Percentiles rank a stretch among this genome's conserved stretches.
phyloP scores from a whole-genome alignment of 169 alveolate species.

The Plasmodium adleri region DNA sequence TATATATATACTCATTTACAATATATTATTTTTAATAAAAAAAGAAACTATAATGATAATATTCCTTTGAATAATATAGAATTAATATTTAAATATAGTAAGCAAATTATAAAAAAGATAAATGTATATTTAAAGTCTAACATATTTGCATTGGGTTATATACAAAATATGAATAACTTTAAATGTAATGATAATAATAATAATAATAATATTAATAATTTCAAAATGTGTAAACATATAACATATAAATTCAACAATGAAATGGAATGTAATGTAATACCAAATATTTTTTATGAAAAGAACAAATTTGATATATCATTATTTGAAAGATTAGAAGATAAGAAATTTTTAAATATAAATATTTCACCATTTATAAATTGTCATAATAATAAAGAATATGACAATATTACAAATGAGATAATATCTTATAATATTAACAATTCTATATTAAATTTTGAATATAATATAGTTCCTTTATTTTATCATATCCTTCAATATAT shows the following conservation, averaged over 20 bases:
- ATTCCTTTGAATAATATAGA: conserved; percentile 5
- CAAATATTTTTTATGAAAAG: too few relatives aligned
- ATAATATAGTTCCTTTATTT: not conserved
- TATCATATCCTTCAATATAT: conserved; percentile 26
- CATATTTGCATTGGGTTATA: not conserved
- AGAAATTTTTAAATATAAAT: too few relatives aligned
- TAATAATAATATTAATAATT: not conserved
- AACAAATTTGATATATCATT: too few relatives aligned
- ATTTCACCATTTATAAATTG: too few relatives aligned
- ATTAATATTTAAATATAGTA: conserved; percentile 23
- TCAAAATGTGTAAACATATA: not conserved
- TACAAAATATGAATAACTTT: not conserved
- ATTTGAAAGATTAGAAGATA: too few relatives aligned
- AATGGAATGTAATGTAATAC: too few relatives aligned
- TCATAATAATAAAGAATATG: too few relatives aligned
- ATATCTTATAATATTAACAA: too few relatives aligned
- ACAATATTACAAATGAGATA: too few relatives aligned
- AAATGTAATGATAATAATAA: not conserved
- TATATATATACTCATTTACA: conserved; percentile 19
- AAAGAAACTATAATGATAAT: not conserved
- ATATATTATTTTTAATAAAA: conserved; percentile 2
- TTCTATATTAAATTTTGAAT: not conserved
- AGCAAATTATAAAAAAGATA: conserved; percentile 2
- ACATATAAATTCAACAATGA: too few relatives aligned
- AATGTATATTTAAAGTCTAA: not conserved